Evolutionary conservation across 2,329 filamentous ascomycete species (phyloP), one percentile per base, ranked within the genome.

Genomic region (Pyricularia pennisetigena): DNA sequence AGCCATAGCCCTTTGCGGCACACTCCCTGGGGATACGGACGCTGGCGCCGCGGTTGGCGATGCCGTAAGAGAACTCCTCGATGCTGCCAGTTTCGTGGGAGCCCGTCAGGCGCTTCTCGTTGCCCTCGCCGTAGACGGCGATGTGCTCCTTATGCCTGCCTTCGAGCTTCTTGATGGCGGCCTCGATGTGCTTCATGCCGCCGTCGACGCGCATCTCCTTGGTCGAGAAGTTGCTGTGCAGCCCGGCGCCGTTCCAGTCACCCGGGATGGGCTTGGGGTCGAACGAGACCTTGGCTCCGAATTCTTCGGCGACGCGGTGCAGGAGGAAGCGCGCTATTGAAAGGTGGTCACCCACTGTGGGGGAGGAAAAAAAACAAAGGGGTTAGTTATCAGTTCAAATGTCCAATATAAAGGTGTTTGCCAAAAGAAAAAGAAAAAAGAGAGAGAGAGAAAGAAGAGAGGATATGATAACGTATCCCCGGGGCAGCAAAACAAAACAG

Each of bases 131-230:
- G 81, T 96, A 96, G 73, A 95, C 92, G 75, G 88, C 87, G 81
- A 95, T 95, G 87, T 92, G 94, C 85, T 93, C 90, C 73, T 82
- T 80, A 82, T 93, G 90, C 75, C 90, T 89, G 71, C 84, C 85
- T 81, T 91, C 90, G 23, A 94, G 88, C 82, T 92, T 93, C 88
- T 92, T 90, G 82, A 94, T 90, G 68, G 89, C 88, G 67, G 86
- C 86, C 81, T 98, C 94, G 73, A 99, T 99, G 80, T 87, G 82
- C 88, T 97, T 96, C 90, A 98, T 95, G 78, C 95, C 95, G 75
- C 94, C 94, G 73, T 97, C 93, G 68, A 84, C 85, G 76, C 95
- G 93, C 87, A 95, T 99, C 75, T 90, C 88, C 79, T 90, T 87
- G 75, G 92, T 94, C 64, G 92, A 97, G 79, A 97, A 95, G 88